Evolutionary conservation across 805 yeast species (phyloP), one percentile per base, ranked within the genome.

Genomic region (Zygosaccharomyces lentus): DNA sequence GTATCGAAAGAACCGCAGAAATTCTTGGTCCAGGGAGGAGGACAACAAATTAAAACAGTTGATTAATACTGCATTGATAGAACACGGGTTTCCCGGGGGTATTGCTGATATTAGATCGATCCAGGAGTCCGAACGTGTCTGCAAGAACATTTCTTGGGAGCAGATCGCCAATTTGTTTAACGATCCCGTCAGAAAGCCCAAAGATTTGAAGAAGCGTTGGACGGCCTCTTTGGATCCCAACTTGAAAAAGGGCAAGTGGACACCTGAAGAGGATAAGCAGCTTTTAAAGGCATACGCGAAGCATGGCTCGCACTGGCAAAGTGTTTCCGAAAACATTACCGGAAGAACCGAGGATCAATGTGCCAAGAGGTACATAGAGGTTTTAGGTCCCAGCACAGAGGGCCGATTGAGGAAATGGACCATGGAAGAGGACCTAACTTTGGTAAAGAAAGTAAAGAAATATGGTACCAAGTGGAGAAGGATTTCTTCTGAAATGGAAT

Each of bases 331-430:
- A 41, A 82, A 77, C 43, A 84, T 90, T 9, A 77, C 79, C 2
- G 95, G 96, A 4, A 73, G 97, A 60, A 90, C 95, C 0, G 96
- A 89, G 58, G 96, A 89, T 64, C 97, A 90, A 68, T 90, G 98
- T 70, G 87, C 96, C 1, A 90, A 90, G 59, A 70, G 97, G 56
- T 90, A 87, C 62, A 80, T 82, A 12, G 97, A 90, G 58, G 96
- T 88, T 1, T 65, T 90, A 48, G 93, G 87, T 56, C 96, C 97
- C 5, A 67, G 70, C 44, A 84, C 89, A 8, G 80, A 80, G 49
- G 88, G 84, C 53, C 68, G 96, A 45, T 70, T 88, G 37, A 75
- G 87, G 54, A 81, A 84, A 2, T 90, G 98, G 98, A 70, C 79
- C 1, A 57, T 73, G 24, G 86, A 79, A 8, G 96, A 90, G 62